Conservation (phyloP, 352 stramenopile genomes). For the Globisporangium emineosum region DNA sequence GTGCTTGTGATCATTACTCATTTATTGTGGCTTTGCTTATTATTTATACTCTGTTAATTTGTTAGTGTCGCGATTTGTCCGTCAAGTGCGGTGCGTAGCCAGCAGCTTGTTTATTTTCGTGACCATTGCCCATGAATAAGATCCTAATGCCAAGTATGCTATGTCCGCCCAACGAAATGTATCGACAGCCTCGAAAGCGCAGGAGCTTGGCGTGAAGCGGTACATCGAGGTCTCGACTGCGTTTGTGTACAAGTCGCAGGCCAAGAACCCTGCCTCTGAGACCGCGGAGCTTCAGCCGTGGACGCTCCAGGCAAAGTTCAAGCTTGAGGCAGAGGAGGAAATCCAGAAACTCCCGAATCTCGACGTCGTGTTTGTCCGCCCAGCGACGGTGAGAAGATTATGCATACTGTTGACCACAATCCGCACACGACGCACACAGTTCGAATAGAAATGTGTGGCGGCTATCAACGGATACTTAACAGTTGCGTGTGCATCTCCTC, state of each 20-base stretch:
- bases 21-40: constrained; percentile 3
- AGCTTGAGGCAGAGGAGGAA: constrained; percentile 75
- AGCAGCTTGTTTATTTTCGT: neutral
- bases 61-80: constrained; percentile 72
- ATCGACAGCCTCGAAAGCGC: constrained; percentile 49
- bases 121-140: neutral
- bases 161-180: neutral
- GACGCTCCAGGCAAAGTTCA: constrained; percentile 86
- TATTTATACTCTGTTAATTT: neutral
- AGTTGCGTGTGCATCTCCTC: neutral
- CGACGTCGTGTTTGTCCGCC: constrained; percentile 72
- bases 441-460: neutral
- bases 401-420: too few relatives aligned
- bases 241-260: constrained; percentile 88
- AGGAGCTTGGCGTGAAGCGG: constrained; percentile 66
- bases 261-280: constrained; percentile 63
- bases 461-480: neutral
- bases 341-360: constrained; percentile 57
- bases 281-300: constrained; percentile 64
- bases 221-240: constrained; percentile 85
- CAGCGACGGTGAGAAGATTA: constrained; percentile 44
- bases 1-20: neutral
- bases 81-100: constrained; percentile 72
- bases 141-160: neutral
- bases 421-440: neutral